These are phyloP conservation scores for Theobroma grandiflorum DNA, from an alignment of 441 rosid species.

Conservation along the genomic window DNA sequence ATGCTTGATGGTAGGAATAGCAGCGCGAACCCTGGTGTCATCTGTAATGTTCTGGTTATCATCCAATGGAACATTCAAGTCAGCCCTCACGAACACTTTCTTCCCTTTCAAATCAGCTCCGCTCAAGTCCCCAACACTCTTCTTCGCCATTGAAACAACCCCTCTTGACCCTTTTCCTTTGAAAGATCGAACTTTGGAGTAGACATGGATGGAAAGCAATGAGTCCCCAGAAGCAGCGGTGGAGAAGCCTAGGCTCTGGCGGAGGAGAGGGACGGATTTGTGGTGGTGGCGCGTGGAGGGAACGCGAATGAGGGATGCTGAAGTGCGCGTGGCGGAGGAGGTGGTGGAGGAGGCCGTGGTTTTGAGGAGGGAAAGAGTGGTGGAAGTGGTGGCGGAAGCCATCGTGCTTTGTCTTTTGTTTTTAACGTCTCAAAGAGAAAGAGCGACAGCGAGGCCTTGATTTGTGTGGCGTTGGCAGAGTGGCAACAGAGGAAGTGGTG, in stretches of 20 bases:
- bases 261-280: constrained; percentile 33
- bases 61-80: constrained; percentile 81
- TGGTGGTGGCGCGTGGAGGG: constrained; percentile 41
- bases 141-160: constrained; percentile 73
- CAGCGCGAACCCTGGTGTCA: constrained; percentile 80
- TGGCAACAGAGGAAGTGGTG: neutral
- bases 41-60: constrained; percentile 74
- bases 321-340: constrained; percentile 39
- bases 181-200: constrained; percentile 49
- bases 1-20: constrained; percentile 83
- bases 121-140: constrained; percentile 68
- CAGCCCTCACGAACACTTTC: constrained; percentile 78
- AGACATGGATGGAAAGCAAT: constrained; percentile 51
- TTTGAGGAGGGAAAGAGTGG: constrained; percentile 65
- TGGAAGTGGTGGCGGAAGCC: constrained; percentile 71
- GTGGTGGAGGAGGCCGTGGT: constrained; percentile 42
- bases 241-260: constrained; percentile 57
- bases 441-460: neutral
- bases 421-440: neutral
- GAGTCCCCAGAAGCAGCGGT: constrained; percentile 53
- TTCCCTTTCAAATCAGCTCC: constrained; percentile 73
- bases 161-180: constrained; percentile 50
- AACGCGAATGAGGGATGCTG: constrained; percentile 53
- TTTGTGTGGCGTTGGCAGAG: neutral
- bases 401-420: constrained; percentile 12